phyloP scores from a whole-genome alignment of 1,284 basidiomycete species.

The Irpex rosettiformis region DNA sequence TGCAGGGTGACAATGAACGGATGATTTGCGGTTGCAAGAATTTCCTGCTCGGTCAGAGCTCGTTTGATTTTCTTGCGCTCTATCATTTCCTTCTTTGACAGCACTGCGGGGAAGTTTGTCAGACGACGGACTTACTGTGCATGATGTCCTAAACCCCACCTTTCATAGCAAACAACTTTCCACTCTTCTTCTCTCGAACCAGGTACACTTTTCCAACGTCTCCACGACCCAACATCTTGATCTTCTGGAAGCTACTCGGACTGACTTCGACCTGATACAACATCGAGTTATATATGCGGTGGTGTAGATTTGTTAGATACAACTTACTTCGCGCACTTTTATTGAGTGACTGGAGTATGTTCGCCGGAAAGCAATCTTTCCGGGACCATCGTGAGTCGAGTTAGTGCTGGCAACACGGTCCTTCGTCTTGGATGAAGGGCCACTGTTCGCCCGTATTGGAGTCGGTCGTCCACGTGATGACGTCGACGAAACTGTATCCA shows the following conservation, averaged over 20 bases:
- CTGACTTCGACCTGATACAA: constrained; percentile 77
- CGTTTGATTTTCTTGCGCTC: constrained; percentile 98
- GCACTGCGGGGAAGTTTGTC: constrained; percentile 46
- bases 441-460: constrained; percentile 22
- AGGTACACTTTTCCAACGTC: constrained; percentile 97
- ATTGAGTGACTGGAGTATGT: constrained; percentile 98
- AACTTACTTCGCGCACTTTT: constrained; percentile 82
- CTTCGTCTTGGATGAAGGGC: constrained; percentile 33
- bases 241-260: constrained; percentile 89
- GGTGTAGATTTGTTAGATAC: constrained; percentile 5
- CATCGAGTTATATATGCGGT: constrained; percentile 9
- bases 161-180: constrained; percentile 96
- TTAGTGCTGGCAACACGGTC: constrained; percentile 40
- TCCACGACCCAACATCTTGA: constrained; percentile 93
- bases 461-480: constrained; percentile 55
- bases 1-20: constrained; percentile 97
- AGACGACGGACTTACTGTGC: constrained; percentile 3
- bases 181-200: constrained; percentile 92
- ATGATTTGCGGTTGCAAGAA: constrained; percentile 93
- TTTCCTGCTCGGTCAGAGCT: constrained; percentile 95
- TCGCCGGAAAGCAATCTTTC: constrained; percentile 78
- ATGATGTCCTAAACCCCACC: constrained; percentile 46
- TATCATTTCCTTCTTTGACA: constrained; percentile 98
- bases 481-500: constrained; percentile 71
- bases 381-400: constrained; percentile 41